A percentile compares a stretch with the other conserved stretches of the same genome.
phyloP scores from a whole-genome alignment of 768 basidiomycete species.

The Wakefieldia striispora region DNA sequence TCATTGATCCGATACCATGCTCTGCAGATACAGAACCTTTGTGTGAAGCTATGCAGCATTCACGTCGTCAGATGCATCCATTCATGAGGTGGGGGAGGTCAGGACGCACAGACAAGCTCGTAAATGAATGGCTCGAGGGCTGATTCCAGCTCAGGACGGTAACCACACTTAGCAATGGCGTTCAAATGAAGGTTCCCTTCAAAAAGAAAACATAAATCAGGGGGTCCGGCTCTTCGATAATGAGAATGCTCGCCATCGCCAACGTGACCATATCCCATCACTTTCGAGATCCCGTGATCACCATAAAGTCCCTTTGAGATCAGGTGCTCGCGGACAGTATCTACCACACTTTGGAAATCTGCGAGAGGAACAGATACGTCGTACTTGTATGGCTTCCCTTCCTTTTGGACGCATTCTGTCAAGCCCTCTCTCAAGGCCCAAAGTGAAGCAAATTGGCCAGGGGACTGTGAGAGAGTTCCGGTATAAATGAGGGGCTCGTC shows the following conservation, averaged over 20 bases:
- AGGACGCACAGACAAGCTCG: conserved; percentile 74
- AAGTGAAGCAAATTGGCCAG: conserved; percentile 82
- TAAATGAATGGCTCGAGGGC: conserved; percentile 95
- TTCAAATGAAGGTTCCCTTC: conserved; percentile 94
- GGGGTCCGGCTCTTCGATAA: neutral
- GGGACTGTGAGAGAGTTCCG: conserved; percentile 88
- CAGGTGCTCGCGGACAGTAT: conserved; percentile 72
- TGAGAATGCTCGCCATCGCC: conserved; percentile 73
- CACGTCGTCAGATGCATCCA: neutral
- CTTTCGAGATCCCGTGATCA: conserved; percentile 74
- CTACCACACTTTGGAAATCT: conserved; percentile 85
- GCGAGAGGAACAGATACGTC: conserved; percentile 88
- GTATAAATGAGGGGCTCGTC: conserved; percentile 80
- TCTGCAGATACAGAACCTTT: conserved; percentile 95
- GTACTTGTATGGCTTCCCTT: conserved; percentile 96
- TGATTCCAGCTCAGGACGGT: conserved; percentile 77
- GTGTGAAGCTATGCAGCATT: conserved; percentile 51
- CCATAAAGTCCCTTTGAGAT: conserved; percentile 65
- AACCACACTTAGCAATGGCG: conserved; percentile 70
- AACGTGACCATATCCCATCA: conserved; percentile 94
- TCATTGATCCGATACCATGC: conserved; percentile 96
- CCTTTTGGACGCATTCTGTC: conserved; percentile 88
- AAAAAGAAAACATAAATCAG: conserved; percentile 1
- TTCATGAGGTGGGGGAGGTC: neutral
- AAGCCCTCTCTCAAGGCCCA: conserved; percentile 93